Evolutionary conservation across 2,329 filamentous ascomycete genomes (phyloP).

Genomic region (Fusarium sp.): DNA sequence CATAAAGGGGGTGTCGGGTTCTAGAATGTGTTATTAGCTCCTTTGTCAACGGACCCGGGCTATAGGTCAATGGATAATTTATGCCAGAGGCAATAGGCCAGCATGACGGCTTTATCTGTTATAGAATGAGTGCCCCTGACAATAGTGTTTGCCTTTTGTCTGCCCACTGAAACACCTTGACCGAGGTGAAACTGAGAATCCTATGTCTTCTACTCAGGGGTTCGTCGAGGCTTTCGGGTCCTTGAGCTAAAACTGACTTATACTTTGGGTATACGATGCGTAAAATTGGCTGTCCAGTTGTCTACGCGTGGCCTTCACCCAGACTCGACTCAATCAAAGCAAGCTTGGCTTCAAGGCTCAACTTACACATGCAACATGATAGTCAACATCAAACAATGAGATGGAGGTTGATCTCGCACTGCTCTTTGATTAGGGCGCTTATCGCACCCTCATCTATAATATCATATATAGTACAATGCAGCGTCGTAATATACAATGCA

Average conservation of each 20-base stretch:
- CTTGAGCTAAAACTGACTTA: neutral
- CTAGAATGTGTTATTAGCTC: neutral
- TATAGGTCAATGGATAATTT: too few species aligned
- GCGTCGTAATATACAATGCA: slow-evolving; percentile 46
- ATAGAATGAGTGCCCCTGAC: neutral
- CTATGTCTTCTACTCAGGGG: neutral
- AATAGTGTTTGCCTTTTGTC: neutral
- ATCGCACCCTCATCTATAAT: slow-evolving; percentile 41
- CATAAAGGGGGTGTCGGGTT: too few species aligned
- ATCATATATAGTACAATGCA: slow-evolving; percentile 49
- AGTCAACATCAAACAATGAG: neutral
- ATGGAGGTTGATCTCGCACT: slow-evolving; percentile 10
- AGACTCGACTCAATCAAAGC: too few species aligned
- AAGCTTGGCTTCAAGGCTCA: neutral
- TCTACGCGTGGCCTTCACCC: too few species aligned
- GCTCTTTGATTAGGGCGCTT: slow-evolving; percentile 30
- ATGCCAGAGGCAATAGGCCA: neutral
- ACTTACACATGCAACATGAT: neutral
- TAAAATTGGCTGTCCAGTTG: neutral
- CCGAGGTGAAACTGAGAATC: slow-evolving; percentile 8
- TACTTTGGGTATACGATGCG: neutral
- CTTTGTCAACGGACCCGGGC: neutral
- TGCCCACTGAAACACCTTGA: slow-evolving; percentile 10
- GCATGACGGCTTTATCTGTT: neutral
- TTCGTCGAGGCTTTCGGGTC: neutral